Evolutionary conservation across 2,329 filamentous ascomycete genomes (phyloP).

Genomic region (Colletotrichum sp.): DNA sequence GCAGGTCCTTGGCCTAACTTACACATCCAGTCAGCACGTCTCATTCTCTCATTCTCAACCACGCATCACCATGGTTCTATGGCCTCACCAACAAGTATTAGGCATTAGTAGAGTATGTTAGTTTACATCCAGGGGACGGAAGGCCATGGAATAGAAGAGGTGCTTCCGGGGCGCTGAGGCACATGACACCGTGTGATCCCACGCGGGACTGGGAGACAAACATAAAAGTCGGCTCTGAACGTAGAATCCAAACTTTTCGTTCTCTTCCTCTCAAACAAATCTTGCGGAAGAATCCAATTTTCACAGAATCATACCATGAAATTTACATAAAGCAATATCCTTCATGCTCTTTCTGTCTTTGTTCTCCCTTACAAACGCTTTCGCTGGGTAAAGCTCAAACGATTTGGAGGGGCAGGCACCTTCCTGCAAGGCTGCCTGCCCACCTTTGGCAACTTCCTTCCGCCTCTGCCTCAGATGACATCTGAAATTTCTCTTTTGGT

Average conservation of each 20-base stretch:
- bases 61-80: not conserved
- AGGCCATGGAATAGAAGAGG: not conserved
- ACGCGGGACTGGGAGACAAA: not conserved
- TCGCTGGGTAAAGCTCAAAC: not conserved
- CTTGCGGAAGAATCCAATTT: not conserved
- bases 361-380: not conserved
- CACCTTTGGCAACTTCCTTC: not conserved
- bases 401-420: not conserved
- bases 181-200: not conserved
- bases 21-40: not conserved
- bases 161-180: not conserved
- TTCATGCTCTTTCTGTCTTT: not conserved
- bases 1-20: not conserved
- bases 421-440: not conserved
- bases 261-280: not conserved
- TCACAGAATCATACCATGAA: not conserved
- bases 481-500: not conserved
- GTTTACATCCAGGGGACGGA: not conserved
- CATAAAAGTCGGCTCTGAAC: not conserved
- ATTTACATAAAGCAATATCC: not conserved
- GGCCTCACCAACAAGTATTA: not conserved
- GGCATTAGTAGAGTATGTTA: not conserved
- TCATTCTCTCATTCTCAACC: not conserved
- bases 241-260: not conserved
- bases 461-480: not conserved